phyloP scores from a whole-genome alignment of 768 basidiomycete species.

The Boletus huronensis region DNA sequence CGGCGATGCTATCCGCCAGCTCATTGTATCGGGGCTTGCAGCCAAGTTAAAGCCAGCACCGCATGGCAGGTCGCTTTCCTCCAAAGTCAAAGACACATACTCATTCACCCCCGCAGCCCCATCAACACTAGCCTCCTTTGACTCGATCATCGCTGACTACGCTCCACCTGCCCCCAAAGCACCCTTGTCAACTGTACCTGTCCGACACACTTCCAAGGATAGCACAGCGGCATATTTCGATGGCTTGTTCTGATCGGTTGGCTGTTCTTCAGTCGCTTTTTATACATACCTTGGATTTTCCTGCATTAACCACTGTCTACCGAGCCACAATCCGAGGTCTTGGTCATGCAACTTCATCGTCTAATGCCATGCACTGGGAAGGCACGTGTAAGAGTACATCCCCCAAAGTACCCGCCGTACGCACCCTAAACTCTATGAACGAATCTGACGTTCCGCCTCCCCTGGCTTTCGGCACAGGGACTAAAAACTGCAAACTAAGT shows the following conservation, averaged over 20 bases:
- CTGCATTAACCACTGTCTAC: neutral
- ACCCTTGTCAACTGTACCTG: neutral
- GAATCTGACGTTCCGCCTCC: constrained; percentile 48
- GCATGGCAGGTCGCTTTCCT: constrained; percentile 35
- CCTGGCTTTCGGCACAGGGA: constrained; percentile 49
- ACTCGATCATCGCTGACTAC: constrained; percentile 75
- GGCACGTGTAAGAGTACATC: constrained; percentile 8
- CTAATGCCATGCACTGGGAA: constrained; percentile 30
- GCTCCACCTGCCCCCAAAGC: constrained; percentile 40
- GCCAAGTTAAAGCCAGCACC: constrained; percentile 49
- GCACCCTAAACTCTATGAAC: constrained; percentile 86
- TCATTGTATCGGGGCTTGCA: constrained; percentile 61
- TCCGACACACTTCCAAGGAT: constrained; percentile 21
- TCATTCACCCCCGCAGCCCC: constrained; percentile 34
- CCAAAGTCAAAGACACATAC: neutral
- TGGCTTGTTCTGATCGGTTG: constrained; percentile 34
- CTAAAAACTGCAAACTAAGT: constrained; percentile 86
- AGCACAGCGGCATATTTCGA: constrained; percentile 38
- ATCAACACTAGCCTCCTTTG: constrained; percentile 52
- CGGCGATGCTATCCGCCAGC: constrained; percentile 57
- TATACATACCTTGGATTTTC: constrained; percentile 21
- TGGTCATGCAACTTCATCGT: constrained; percentile 27
- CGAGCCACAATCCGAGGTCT: neutral
- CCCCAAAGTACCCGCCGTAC: constrained; percentile 24
- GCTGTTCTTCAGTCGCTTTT: neutral